Conservation (phyloP, 352 stramenopile genomes). For the Phytophthora brassicae region DNA sequence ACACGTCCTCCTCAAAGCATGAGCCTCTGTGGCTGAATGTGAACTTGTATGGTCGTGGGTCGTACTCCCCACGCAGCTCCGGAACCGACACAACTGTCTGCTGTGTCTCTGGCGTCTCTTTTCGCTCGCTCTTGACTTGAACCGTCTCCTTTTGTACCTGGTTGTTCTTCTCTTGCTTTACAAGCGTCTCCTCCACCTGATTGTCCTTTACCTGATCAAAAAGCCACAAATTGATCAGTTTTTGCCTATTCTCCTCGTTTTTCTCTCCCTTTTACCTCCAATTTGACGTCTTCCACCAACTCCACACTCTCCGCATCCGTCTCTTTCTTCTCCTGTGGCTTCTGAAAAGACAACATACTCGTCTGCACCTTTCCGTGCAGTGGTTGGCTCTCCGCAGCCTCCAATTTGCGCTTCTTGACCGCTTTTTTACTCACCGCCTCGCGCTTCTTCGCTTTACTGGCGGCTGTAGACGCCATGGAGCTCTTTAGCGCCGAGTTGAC, state of each 20-base stretch:
- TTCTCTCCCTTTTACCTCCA: too few species aligned
- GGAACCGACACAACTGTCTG: not conserved
- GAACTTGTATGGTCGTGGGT: conserved; percentile 55
- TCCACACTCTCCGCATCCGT: conserved; percentile 19
- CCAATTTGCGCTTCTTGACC: conserved; percentile 48
- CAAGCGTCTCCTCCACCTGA: conserved; percentile 6
- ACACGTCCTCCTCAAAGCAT: conserved; percentile 71
- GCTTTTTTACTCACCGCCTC: conserved; percentile 26
- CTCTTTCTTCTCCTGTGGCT: conserved; percentile 8
- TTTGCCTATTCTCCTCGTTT: too few species aligned
- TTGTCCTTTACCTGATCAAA: conserved; percentile 20
- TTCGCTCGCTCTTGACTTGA: conserved; percentile 7
- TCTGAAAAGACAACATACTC: conserved; percentile 72
- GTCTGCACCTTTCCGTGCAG: conserved; percentile 63
- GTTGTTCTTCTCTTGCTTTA: conserved; percentile 7
- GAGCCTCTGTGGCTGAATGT: conserved; percentile 62
- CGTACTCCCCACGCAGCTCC: conserved; percentile 25
- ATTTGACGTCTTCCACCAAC: too few species aligned
- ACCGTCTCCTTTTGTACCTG: not conserved
- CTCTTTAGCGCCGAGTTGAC: conserved; percentile 35
- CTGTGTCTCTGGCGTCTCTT: conserved; percentile 25
- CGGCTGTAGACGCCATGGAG: conserved; percentile 20
- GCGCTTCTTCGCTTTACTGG: conserved; percentile 35
- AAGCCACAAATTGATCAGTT: too few species aligned
- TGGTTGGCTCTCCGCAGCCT: conserved; percentile 38